Percentiles rank a stretch among this genome's conserved stretches.
Conservation (phyloP, 139 green algal genomes). For the Raphidocelis subcapitata region DNA sequence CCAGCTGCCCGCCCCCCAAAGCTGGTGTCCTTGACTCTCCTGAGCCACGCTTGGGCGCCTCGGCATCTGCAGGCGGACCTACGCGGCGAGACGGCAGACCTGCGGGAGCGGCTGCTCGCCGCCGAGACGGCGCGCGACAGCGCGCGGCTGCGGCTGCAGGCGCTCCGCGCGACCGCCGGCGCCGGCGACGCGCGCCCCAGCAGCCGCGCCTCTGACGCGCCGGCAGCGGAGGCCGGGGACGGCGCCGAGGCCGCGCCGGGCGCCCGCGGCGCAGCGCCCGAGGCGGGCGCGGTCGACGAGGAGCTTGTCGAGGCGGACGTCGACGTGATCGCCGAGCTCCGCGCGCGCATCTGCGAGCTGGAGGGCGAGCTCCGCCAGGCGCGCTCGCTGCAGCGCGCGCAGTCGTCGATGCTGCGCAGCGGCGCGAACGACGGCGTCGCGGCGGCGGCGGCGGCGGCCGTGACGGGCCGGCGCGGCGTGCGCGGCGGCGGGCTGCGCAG, state of each 20-base stretch:
- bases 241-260: background rate
- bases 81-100: slow-evolving; percentile 3
- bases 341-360: slow-evolving; percentile 59
- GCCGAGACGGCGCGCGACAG: slow-evolving; percentile 27
- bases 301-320: background rate
- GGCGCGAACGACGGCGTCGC: background rate
- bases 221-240: background rate
- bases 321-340: slow-evolving; percentile 41
- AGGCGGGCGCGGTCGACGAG: background rate
- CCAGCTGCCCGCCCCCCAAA: no score
- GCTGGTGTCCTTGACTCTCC: no score
- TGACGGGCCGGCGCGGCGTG: background rate
- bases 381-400: slow-evolving; percentile 12
- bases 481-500: background rate
- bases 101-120: background rate
- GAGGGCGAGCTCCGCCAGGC: slow-evolving; percentile 59
- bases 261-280: background rate
- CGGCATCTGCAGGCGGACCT: background rate
- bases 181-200: background rate
- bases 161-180: slow-evolving; percentile 17
- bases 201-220: background rate
- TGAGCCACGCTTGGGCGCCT: no score
- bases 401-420: slow-evolving; percentile 5
- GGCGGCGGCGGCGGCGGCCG: background rate
- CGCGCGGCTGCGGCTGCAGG: slow-evolving; percentile 28